A percentile compares a stretch with the other conserved stretches of the same genome.
These are phyloP conservation scores for Solanum commersonii DNA, from an alignment of 257 asterid species.

Conservation along the genomic window DNA sequence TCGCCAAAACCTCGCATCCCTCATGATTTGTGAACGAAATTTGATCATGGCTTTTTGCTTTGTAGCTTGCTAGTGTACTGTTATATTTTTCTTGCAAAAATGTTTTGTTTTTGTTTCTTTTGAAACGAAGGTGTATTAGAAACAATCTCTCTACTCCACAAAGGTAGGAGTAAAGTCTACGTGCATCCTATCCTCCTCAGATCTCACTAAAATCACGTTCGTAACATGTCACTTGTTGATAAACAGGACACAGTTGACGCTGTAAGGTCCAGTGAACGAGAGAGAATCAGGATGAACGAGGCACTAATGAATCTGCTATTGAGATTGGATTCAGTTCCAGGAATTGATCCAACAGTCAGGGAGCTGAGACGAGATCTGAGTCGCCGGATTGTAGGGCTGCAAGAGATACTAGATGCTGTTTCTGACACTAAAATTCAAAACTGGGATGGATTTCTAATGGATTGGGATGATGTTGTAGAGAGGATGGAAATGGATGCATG, in stretches of 20 bases:
- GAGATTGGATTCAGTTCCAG: conserved; percentile 83
- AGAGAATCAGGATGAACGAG: conserved; percentile 70
- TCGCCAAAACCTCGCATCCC: neutral
- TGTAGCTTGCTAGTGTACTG: neutral
- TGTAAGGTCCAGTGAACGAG: conserved; percentile 56
- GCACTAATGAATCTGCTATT: conserved; percentile 66
- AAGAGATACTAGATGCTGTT: conserved; percentile 81
- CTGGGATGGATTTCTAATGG: conserved; percentile 72
- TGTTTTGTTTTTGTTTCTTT: neutral
- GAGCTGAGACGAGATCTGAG: conserved; percentile 82
- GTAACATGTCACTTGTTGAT: neutral
- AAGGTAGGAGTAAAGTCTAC: neutral
- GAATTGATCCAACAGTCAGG: conserved; percentile 72
- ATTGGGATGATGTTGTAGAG: conserved; percentile 74
- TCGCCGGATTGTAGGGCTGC: conserved; percentile 83
- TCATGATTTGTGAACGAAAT: neutral
- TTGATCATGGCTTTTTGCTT: neutral
- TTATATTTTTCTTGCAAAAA: neutral
- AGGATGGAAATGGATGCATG: conserved; percentile 65
- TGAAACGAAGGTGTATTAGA: neutral
- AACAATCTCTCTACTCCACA: neutral
- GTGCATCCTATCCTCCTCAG: too few species aligned
- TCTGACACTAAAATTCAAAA: conserved; percentile 52
- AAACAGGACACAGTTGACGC: conserved; percentile 94
- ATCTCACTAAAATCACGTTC: neutral